Evolutionary conservation across 148 eudicot genomes (phyloP), one percentile per base, ranked within the genome.

Genomic region (Camellia japonica): DNA sequence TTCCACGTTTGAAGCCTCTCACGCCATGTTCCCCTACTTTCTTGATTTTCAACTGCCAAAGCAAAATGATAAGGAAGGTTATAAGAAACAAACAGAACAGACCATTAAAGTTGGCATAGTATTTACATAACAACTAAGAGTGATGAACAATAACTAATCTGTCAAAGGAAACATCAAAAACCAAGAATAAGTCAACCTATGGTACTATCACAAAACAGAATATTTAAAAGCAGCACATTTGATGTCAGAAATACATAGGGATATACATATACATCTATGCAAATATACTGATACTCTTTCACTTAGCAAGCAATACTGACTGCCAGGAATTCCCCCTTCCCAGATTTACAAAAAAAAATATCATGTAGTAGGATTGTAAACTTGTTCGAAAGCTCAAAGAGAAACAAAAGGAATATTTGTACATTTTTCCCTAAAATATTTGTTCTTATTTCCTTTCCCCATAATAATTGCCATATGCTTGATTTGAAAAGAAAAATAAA

Each of bases 1-100:
- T 89, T 86, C 98, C 97, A 95, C 68, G 85, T 82, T 64, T 84
- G 85, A 81, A 95, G 93, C 87, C 98, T 91, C 81, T 90, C 97
- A 69, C 93, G 98, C 98, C 98, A 95, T 72, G 95, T 86, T 81
- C 90, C 89, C 76, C 76, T 80, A 61, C 60, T 75, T 72, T 84
- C 87, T 84, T 76, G 88, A 80, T 81, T 87, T 65, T 80, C 77
- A 85, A 78, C 90, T 89, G 89, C 86, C 79, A 84, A 55, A 66
- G 68, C 83, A 82, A 73, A 7, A 74, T 75, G 65, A 68, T 46
- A 62, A 70, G 49, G 51, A 67, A 56, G 12, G 67, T 13, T 41
- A 18, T 49, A 54, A 63, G 41, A 75, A 69, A 74, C 42, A 11
- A 70, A 38, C 18, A 86, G 3, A 46, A 62, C 18, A 54, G 14